Conservation (phyloP, 1,139 yeast genomes). For the Saccharomycopsis hybrid region DNA sequence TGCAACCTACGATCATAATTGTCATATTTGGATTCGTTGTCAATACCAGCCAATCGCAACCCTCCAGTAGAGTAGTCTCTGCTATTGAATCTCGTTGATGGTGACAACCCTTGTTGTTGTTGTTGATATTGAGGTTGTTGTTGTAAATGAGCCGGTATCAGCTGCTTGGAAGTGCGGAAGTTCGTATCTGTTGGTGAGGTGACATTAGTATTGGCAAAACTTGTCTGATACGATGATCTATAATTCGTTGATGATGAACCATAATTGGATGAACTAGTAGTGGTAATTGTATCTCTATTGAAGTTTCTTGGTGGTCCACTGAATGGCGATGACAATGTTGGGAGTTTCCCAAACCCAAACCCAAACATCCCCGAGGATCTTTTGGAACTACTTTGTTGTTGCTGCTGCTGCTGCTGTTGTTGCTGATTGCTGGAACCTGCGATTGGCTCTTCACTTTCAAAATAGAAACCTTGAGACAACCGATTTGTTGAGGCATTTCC, state of each 20-base stretch:
- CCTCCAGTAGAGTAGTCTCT: slow-evolving; percentile 1
- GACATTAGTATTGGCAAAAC: slow-evolving; percentile 7
- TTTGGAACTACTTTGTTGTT: neutral
- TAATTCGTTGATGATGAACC: slow-evolving; percentile 3
- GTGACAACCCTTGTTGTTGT: neutral
- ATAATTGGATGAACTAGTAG: slow-evolving; percentile 11
- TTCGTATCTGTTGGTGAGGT: slow-evolving; percentile 17
- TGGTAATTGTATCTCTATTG: slow-evolving; percentile 15
- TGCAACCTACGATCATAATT: slow-evolving; percentile 16
- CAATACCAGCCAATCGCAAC: too few relatives aligned
- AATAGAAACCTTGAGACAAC: slow-evolving; percentile 16
- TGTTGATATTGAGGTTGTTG: neutral
- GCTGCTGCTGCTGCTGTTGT: neutral
- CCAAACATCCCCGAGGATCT: slow-evolving; percentile 6
- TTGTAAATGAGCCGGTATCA: too few relatives aligned
- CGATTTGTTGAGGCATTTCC: neutral
- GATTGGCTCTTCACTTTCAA: slow-evolving; percentile 18
- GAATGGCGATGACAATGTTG: slow-evolving; percentile 4
- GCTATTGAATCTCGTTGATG: neutral
- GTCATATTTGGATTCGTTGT: slow-evolving; percentile 12
- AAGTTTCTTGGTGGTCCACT: neutral
- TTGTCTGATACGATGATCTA: slow-evolving; percentile 13
- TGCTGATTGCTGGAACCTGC: neutral
- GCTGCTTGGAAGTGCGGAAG: neutral
- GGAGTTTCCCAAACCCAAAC: slow-evolving; percentile 14